Base-by-base conservation (phyloP, 768 basidiomycete species). In the Mycena epipterygia region DNA sequence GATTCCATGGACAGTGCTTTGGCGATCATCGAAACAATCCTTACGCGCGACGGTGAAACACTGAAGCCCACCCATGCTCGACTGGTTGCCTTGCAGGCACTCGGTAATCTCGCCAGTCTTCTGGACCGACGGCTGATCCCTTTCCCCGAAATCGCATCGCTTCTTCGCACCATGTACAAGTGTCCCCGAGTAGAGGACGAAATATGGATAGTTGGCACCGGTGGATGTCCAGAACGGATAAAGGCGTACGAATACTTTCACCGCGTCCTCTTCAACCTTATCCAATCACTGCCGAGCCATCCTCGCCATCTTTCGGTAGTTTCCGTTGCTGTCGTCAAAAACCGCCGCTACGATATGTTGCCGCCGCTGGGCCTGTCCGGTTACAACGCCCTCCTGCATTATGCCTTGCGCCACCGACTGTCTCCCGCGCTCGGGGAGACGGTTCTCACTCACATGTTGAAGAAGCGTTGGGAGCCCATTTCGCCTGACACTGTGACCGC, bases 351-450 rank as follows among this genome's bases (percentile, higher is more conserved):
- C 46, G 49, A 39, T 52, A 65, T 73, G 57, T 76, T 80, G 42
- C 84, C 81, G 23, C 77, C 78, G 0, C 75, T 89, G 9, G 80
- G 83, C 46, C 67, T 83, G 13, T 76, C 80, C 25, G 80, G 85
- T 1, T 92, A 90, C 78, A 92, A 93, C 76, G 75, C 88, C 0
- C 85, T 95, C 30, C 73, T 95, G 5, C 85, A 91, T 69, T 94
- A 93, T 77, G 82, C 90, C 5, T 83, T 95, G 39, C 87, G 87
- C 11, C 86, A 92, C 73, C 85, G 87, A n/a, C 79, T 84, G 44
- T 90, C 90, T 7, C 79, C 86, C 21, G 66, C 75, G 1, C 80
- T 88, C 29, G 91, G 88, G 0, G 77, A 84, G 17, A 71, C 76
- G 16, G 79, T 94, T 17, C 76, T 93, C 14, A 71, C 85, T 16